Conservation (phyloP, 345 rosid genomes). For the Pistacia atlantica region DNA sequence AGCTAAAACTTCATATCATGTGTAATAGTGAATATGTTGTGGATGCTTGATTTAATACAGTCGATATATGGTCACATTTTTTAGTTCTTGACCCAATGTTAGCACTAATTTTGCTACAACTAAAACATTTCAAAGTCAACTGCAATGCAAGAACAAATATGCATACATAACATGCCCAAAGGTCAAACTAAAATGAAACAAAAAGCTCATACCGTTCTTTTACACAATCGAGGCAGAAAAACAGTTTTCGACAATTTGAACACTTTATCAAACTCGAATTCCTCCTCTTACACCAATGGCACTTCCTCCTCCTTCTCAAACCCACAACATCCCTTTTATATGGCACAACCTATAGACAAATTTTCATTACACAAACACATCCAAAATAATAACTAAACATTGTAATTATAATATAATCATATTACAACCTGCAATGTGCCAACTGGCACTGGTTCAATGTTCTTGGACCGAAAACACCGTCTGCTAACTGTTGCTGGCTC, state of each 20-base stretch:
- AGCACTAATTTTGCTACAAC: not conserved
- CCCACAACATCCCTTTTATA: slow-evolving; percentile 53
- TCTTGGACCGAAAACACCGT: slow-evolving; percentile 81
- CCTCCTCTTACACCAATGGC: slow-evolving; percentile 85
- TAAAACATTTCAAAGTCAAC: not conserved
- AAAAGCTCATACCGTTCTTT: slow-evolving; percentile 53
- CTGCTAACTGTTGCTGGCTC: slow-evolving; percentile 41
- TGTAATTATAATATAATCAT: slow-evolving; percentile 1
- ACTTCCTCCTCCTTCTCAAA: slow-evolving; percentile 64
- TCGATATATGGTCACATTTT: not conserved
- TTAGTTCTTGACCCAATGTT: not conserved
- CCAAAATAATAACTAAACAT: slow-evolving; percentile 3
- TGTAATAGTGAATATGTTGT: not conserved
- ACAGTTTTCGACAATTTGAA: slow-evolving; percentile 64
- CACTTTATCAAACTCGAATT: slow-evolving; percentile 61
- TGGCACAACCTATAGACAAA: slow-evolving; percentile 53
- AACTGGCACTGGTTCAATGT: slow-evolving; percentile 72
- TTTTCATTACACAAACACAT: not conserved
- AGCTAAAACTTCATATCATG: not conserved
- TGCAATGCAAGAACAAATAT: not conserved
- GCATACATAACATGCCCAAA: not conserved
- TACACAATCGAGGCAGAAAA: slow-evolving; percentile 76
- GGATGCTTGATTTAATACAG: not conserved
- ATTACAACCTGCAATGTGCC: slow-evolving; percentile 64
- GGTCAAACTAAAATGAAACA: not conserved